Base-by-base conservation (phyloP, 2,329 filamentous ascomycete genomes). In the Elsinoe arachidis region DNA sequence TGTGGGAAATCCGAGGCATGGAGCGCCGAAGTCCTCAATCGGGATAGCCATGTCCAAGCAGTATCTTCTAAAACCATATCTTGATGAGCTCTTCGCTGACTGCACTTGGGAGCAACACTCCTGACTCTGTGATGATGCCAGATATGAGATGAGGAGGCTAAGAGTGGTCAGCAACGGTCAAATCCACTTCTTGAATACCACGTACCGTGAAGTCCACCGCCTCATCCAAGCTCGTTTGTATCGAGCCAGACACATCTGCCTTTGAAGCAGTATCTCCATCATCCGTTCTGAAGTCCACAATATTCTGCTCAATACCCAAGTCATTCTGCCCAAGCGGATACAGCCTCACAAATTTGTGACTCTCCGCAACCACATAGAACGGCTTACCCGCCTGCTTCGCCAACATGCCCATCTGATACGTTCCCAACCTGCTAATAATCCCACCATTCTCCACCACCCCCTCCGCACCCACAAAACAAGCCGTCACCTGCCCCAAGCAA, bases 381-480 rank as follows among this genome's bases (percentile, higher is more conserved):
- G 87, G 87, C 61, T 88, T 85, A 38, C 85, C 82, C 60, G 81
- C 80, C 12, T 80, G 80, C 65, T 85, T 85, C 4, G 91, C 90
- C 55, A 96, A 76, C 63, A 90, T 76, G 1, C 89, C 91, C 64
- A 97, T 86, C 74, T 96, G 90, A 64, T 88, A 92, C 3, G 83
- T 86, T 23, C 92, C 92, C 73, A 97, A 81, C 51, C 91, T 79
- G 21, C 88, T 92, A 63, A 99, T 88, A 64, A 97, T 87, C 37
- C 92, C 92, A 52, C 93, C 93, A 68, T 96, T 95, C 68, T 95
- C 89, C 17, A 95, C 89, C 14, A 97, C 90, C 39, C 90, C 91
- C 71, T 97, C 92, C 1, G 83, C 74, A 44, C 83, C 83, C 1
- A 85, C 80, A 62, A 85, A 82, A 15, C 83, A 78, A 69, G 81